Evolutionary conservation across 2,329 filamentous ascomycete genomes (phyloP).

Genomic region (Tolypocladium tropicale): DNA sequence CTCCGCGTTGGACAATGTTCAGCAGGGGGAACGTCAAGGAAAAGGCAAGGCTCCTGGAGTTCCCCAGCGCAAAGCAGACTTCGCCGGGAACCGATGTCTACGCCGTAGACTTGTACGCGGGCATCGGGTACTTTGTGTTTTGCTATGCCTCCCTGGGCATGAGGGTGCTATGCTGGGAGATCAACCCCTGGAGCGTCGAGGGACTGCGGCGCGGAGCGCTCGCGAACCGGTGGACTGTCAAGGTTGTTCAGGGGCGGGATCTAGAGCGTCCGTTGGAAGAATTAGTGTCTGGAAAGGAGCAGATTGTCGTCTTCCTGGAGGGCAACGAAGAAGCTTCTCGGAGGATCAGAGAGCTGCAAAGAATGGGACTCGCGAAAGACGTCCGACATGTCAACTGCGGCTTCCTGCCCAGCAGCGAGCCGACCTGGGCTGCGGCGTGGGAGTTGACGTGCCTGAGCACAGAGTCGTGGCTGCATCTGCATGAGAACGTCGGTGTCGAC

Average conservation of each 20-base stretch:
- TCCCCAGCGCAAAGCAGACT: conserved; percentile 14
- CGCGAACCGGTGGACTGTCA: conserved; percentile 55
- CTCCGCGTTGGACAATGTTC: conserved; percentile 89
- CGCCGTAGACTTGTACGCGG: conserved; percentile 78
- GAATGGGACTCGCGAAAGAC: conserved; percentile 20
- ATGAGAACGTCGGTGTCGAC: conserved; percentile 51
- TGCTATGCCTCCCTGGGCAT: conserved; percentile 66
- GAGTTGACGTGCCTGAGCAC: conserved; percentile 25
- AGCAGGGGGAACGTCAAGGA: conserved; percentile 83
- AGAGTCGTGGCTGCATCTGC: conserved; percentile 51
- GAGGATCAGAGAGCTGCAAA: conserved; percentile 27
- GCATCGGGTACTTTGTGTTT: conserved; percentile 91
- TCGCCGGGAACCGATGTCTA: conserved; percentile 21
- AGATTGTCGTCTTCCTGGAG: conserved; percentile 59
- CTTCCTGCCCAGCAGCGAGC: conserved; percentile 46
- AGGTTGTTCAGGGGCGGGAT: conserved; percentile 36
- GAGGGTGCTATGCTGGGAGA: conserved; percentile 75
- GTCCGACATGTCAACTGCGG: conserved; percentile 55
- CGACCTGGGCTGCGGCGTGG: conserved; percentile 42
- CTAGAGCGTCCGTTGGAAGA: conserved; percentile 26
- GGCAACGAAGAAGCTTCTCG: conserved; percentile 48
- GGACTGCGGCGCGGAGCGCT: conserved; percentile 66
- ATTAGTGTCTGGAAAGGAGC: conserved; percentile 32
- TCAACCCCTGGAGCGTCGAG: conserved; percentile 83
- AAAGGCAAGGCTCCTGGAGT: conserved; percentile 63